Conservation (phyloP, 257 asterid genomes). For the Capsicum pubescens region DNA sequence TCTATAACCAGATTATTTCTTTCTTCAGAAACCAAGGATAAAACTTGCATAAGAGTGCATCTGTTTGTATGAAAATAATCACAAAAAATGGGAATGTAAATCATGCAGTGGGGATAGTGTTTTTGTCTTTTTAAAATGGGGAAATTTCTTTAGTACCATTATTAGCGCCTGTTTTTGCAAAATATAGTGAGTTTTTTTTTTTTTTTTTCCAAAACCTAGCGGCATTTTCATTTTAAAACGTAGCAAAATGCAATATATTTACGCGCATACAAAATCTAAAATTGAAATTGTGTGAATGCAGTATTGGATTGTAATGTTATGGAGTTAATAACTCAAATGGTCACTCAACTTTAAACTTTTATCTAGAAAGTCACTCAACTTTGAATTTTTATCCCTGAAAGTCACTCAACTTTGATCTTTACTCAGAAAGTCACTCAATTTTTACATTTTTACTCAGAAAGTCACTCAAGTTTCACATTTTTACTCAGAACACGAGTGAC, state of each 20-base stretch:
- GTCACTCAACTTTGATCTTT: no score
- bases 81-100: neutral
- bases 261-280: neutral
- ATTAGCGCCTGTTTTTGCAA: no score
- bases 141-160: no score
- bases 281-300: neutral
- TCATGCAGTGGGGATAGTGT: no score
- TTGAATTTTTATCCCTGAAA: no score
- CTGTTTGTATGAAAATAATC: neutral
- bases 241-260: neutral
- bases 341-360: no score
- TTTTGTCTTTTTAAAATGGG: no score
- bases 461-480: no score
- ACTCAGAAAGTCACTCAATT: no score
- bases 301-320: neutral
- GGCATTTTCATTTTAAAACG: neutral
- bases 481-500: no score
- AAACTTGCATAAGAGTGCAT: neutral
- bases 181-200: neutral
- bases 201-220: neutral
- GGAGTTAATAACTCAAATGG: neutral
- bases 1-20: conserved; percentile 56
- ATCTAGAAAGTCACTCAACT: no score
- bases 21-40: conserved; percentile 36
- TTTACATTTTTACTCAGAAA: no score